These are phyloP conservation scores for Cydonia oblonga DNA, from an alignment of 331 rosid species.

Conservation along the genomic window DNA sequence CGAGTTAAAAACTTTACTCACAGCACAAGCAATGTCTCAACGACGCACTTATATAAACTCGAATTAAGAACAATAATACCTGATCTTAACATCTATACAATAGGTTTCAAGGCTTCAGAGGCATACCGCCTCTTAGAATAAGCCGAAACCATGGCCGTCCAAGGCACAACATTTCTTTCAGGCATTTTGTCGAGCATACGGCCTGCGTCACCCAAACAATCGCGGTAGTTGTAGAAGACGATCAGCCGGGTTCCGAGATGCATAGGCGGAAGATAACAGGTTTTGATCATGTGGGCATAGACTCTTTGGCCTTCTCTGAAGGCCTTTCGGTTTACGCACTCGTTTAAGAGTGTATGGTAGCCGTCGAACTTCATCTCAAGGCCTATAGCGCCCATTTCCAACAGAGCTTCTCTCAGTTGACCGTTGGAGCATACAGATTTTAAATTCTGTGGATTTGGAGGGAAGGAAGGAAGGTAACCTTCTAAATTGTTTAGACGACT, in stretches of 20 bases:
- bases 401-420: slow-evolving; percentile 36
- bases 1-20: too few species aligned
- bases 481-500: neutral
- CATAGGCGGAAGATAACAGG: slow-evolving; percentile 34
- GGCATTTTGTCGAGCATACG: slow-evolving; percentile 64
- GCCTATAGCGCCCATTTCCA: slow-evolving; percentile 47
- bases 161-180: slow-evolving; percentile 50
- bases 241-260: slow-evolving; percentile 54
- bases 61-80: slow-evolving; percentile 26
- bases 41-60: neutral
- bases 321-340: slow-evolving; percentile 45
- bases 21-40: neutral
- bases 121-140: slow-evolving; percentile 54
- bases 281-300: slow-evolving; percentile 61
- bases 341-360: slow-evolving; percentile 42
- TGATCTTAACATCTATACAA: slow-evolving; percentile 60
- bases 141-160: slow-evolving; percentile 86
- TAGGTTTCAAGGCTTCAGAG: slow-evolving; percentile 49
- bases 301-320: slow-evolving; percentile 62
- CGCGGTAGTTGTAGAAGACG: slow-evolving; percentile 42
- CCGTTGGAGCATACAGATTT: slow-evolving; percentile 24
- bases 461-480: slow-evolving; percentile 2
- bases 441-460: slow-evolving; percentile 21
- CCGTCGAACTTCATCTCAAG: slow-evolving; percentile 32
- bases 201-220: slow-evolving; percentile 37